phyloP scores from a whole-genome alignment of 2,329 filamentous ascomycete genomes.

The Orbilia javanica region DNA sequence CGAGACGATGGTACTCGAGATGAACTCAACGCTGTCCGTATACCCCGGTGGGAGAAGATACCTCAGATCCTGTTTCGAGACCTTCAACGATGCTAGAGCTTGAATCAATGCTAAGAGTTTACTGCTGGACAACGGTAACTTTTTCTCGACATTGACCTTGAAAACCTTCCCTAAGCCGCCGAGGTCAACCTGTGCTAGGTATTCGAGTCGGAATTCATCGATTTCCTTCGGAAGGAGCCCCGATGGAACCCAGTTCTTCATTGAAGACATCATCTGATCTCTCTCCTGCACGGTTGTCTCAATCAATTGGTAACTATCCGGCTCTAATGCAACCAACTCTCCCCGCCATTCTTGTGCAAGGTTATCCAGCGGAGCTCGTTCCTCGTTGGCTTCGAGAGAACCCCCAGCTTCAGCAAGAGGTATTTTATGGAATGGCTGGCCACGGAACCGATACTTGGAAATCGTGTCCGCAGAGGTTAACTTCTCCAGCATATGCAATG shows the following conservation, averaged over 20 bases:
- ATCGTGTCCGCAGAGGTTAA: constrained; percentile 13
- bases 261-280: neutral
- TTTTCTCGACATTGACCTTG: constrained; percentile 23
- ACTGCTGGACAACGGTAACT: constrained; percentile 9
- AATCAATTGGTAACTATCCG: constrained; percentile 19
- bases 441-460: constrained; percentile 9
- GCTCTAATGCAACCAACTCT: constrained; percentile 26
- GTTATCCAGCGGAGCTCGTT: constrained; percentile 8
- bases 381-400: neutral
- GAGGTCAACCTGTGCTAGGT: constrained; percentile 32
- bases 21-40: constrained; percentile 34
- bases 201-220: constrained; percentile 34
- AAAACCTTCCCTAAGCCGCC: constrained; percentile 17
- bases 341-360: constrained; percentile 21
- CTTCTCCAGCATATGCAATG: constrained; percentile 28
- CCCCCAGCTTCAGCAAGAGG: neutral
- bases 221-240: constrained; percentile 12
- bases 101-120: constrained; percentile 36
- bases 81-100: constrained; percentile 13
- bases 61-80: constrained; percentile 47
- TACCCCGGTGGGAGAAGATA: constrained; percentile 45
- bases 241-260: constrained; percentile 20
- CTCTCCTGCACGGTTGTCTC: constrained; percentile 24
- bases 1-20: constrained; percentile 28
- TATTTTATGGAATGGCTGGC: neutral